A percentile compares a stretch with the other conserved stretches of the same genome.
These are phyloP conservation scores for Encephalitozoon hellem DNA, from an alignment of 371 early-diverging fungal genomes.

Conservation along the genomic window DNA sequence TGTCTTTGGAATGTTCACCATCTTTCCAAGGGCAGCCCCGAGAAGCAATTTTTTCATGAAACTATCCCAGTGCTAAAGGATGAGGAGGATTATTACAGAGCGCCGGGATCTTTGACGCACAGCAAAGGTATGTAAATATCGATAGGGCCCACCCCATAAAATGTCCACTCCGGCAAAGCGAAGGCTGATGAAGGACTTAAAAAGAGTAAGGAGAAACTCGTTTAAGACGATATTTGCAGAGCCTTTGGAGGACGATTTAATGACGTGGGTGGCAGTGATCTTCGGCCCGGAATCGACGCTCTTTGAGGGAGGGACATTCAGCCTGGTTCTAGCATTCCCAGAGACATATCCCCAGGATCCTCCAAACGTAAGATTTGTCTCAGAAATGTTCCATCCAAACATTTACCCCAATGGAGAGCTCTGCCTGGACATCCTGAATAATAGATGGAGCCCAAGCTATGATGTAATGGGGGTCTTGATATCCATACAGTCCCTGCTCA, in stretches of 20 bases:
- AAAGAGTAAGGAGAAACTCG: constrained; percentile 81
- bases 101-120: neutral
- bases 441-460: constrained; percentile 93
- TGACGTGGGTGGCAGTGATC: constrained; percentile 91
- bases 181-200: constrained; percentile 74
- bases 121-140: neutral
- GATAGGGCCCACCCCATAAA: neutral
- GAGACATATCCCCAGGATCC: constrained; percentile 95
- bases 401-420: constrained; percentile 94
- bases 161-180: constrained; percentile 66
- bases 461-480: constrained; percentile 87
- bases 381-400: constrained; percentile 96
- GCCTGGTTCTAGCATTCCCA: constrained; percentile 82
- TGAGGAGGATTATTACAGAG: neutral
- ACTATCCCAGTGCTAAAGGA: neutral
- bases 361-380: constrained; percentile 84
- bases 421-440: constrained; percentile 81
- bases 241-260: constrained; percentile 56
- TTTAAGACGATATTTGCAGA: constrained; percentile 58
- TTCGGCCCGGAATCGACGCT: constrained; percentile 92
- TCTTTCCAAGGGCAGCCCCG: constrained; percentile 13
- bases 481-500: constrained; percentile 85
- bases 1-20: constrained; percentile 92
- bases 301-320: constrained; percentile 97
- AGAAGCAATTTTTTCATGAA: neutral